Evolutionary conservation across 768 basidiomycete genomes (phyloP).

Genomic region (Ramaria sp.): DNA sequence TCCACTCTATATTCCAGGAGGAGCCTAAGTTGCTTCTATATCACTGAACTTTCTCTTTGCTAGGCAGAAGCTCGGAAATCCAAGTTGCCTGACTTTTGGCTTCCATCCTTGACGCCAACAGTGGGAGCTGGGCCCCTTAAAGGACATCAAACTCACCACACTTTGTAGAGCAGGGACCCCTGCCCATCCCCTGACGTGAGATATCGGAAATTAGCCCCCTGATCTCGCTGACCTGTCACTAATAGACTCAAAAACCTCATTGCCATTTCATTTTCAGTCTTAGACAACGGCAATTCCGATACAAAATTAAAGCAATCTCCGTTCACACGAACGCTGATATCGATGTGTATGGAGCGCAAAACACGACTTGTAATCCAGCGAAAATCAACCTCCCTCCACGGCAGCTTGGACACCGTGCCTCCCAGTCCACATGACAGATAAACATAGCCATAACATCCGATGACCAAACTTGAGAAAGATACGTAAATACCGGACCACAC

Average conservation of each 20-base stretch:
- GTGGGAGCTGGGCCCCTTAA: slow-evolving; percentile 41
- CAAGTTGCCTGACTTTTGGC: slow-evolving; percentile 96
- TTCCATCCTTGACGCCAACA: slow-evolving; percentile 86
- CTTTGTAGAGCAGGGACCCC: slow-evolving; percentile 78
- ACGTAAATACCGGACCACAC: too few species aligned
- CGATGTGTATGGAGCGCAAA: too few species aligned
- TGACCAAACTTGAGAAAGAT: too few species aligned
- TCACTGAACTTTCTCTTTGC: not conserved
- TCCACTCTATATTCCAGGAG: too few species aligned
- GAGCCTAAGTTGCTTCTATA: too few species aligned
- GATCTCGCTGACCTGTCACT: not conserved
- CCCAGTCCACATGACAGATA: too few species aligned
- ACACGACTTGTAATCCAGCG: too few species aligned
- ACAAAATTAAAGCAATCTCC: slow-evolving; percentile 8
- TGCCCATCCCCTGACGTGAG: slow-evolving; percentile 68
- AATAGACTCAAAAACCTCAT: slow-evolving; percentile 59
- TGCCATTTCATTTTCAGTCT: slow-evolving; percentile 60
- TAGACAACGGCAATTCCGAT: slow-evolving; percentile 25
- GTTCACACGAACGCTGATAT: too few species aligned
- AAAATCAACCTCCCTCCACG: too few species aligned
- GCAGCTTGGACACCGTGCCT: too few species aligned
- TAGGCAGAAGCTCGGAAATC: slow-evolving; percentile 67
- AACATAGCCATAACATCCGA: too few species aligned
- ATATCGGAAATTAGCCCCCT: slow-evolving; percentile 10
- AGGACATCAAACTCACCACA: slow-evolving; percentile 80